Evolutionary conservation across 2,329 filamentous ascomycete species (phyloP), one percentile per base, ranked within the genome.

Genomic region (Rhynchosporium graminicola): DNA sequence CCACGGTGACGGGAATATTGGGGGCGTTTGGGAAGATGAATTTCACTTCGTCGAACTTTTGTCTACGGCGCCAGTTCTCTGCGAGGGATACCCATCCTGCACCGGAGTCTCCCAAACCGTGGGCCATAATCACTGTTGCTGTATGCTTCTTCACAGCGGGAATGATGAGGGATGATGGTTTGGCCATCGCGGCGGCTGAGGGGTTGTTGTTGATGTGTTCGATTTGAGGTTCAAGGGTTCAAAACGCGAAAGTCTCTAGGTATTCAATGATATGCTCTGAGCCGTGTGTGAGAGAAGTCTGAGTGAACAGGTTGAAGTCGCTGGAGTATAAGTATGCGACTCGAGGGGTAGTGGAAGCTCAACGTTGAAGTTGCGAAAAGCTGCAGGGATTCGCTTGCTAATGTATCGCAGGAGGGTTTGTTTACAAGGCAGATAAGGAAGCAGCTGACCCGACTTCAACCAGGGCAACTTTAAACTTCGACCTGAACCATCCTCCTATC

Each of bases 21-120:
- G 94, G 92, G 33, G 95, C 95, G 78, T 97, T 91, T 15, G 95
- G 95, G 76, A 99, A 88, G 73, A 99, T 86, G 76, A 98, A 98
- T 74, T 94, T 90, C 75, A 97, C 91, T 77, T 97, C 90, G 62
- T 92, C 86, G 67, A 98, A 91, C 73, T 88, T 88, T 75, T 87
- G 84, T 57, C 90, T 84, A 40, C 88, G 83, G 60, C 92, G 87
- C 89, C 90, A 97, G 77, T 94, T 92, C 80, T 96, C 88, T 38
- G 95, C 92, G 26, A 95, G 84, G 62, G 86, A 87, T 50, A 89
- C 83, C 93, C 91, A 94, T 69, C 90, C 90, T 68, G 85, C 80
- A 48, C 89, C 90, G 36, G 82, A 89, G 75, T 98, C 95, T 66
- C 95, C 95, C 45, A 99, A 81, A 13, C 95, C 95, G 76, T 99